phyloP scores from a whole-genome alignment of 768 basidiomycete genomes.

The Symmetrospora coprosmae region DNA sequence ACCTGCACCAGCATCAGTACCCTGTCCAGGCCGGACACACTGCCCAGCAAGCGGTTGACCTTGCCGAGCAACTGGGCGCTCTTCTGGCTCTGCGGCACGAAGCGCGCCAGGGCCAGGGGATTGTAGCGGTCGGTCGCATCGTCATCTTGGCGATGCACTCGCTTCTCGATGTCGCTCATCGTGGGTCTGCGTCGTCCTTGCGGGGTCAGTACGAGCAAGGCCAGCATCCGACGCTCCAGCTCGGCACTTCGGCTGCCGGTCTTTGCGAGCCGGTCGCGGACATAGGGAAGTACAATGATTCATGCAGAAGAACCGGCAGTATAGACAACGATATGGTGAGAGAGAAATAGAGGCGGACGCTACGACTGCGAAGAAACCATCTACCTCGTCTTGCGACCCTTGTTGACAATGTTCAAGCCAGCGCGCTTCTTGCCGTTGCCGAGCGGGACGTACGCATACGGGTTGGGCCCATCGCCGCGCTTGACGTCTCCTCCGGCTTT shows the following conservation, averaged over 20 bases:
- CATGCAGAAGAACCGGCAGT: too few species aligned
- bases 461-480: constrained; percentile 53
- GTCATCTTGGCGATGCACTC: too few species aligned
- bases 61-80: neutral
- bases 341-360: too few species aligned
- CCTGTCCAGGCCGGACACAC: constrained; percentile 20
- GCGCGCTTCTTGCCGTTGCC: constrained; percentile 36
- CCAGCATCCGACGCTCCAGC: too few species aligned
- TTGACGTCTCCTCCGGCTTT: constrained; percentile 91
- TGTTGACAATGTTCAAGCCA: constrained; percentile 20
- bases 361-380: too few species aligned
- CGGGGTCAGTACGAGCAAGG: too few species aligned
- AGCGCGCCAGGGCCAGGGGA: neutral
- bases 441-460: constrained; percentile 79
- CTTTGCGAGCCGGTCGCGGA: too few species aligned
- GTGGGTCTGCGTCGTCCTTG: too few species aligned
- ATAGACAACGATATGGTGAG: too few species aligned
- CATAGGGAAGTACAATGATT: too few species aligned
- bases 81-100: neutral
- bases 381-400: constrained; percentile 12
- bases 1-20: constrained; percentile 28
- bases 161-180: too few species aligned
- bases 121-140: neutral
- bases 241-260: too few species aligned
- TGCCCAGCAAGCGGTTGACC: neutral